Evolutionary conservation across 2,329 filamentous ascomycete species (phyloP).

Genomic region (Emergomyces africanus): DNA sequence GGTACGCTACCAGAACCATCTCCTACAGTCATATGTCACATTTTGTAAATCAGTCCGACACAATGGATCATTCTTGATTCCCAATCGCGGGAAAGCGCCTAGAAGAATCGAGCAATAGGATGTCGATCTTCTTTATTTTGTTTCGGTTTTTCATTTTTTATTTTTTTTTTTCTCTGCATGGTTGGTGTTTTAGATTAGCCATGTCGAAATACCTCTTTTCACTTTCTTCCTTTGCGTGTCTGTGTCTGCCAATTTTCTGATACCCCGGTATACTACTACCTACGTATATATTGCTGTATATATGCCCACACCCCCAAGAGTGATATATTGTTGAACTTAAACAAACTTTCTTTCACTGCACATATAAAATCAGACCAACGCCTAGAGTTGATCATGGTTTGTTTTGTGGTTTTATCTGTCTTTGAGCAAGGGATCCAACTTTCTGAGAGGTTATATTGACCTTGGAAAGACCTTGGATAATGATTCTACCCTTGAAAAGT

Average conservation of each 20-base stretch:
- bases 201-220: neutral
- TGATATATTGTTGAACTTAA: too few species aligned
- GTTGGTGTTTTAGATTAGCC: neutral
- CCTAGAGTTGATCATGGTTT: neutral
- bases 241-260: neutral
- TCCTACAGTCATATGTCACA: too few species aligned
- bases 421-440: neutral
- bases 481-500: neutral
- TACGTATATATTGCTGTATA: neutral
- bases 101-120: too few species aligned
- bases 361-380: neutral
- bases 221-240: neutral
- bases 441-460: neutral
- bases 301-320: neutral
- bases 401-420: neutral
- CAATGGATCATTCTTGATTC: too few species aligned
- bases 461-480: neutral
- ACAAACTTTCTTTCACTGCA: neutral
- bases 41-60: too few species aligned
- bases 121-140: neutral
- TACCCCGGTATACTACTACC: neutral
- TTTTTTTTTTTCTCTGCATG: neutral
- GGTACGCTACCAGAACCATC: too few species aligned
- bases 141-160: neutral
- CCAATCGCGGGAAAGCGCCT: too few species aligned